Evolutionary conservation across 2,329 filamentous ascomycete species (phyloP).

Genomic region (Exophiala bonariae): DNA sequence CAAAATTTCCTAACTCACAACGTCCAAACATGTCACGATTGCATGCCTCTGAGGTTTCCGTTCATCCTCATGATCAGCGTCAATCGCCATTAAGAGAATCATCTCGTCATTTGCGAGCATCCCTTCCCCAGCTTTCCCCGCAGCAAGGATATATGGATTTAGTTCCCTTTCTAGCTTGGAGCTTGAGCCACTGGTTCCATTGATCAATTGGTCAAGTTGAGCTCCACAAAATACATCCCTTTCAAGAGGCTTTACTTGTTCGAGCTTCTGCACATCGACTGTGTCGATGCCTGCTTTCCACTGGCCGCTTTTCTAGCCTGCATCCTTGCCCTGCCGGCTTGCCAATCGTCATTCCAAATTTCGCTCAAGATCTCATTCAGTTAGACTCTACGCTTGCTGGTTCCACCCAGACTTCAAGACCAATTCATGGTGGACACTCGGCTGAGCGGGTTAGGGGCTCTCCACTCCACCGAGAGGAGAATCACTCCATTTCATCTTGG

Average conservation of each 20-base stretch:
- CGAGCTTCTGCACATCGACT: neutral
- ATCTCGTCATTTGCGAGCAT: slow-evolving; percentile 6
- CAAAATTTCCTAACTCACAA: too few relatives aligned
- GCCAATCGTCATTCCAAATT: slow-evolving; percentile 16
- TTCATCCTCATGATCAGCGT: neutral
- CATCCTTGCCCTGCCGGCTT: slow-evolving; percentile 9
- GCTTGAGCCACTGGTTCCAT: slow-evolving; percentile 11
- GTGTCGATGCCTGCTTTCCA: slow-evolving; percentile 6
- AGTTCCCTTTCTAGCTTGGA: slow-evolving; percentile 16
- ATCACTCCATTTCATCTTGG: slow-evolving; percentile 13
- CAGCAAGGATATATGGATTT: slow-evolving; percentile 8
- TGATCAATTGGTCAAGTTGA: slow-evolving; percentile 11
- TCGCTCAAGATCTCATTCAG: slow-evolving; percentile 2
- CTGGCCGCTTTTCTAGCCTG: slow-evolving; percentile 9
- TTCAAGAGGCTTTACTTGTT: slow-evolving; percentile 17
- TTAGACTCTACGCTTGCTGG: slow-evolving; percentile 1
- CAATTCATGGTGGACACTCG: slow-evolving; percentile 13
- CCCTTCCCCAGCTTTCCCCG: slow-evolving; percentile 25
- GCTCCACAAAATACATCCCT: neutral
- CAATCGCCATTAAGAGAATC: slow-evolving; percentile 3
- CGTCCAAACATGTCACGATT: too few relatives aligned
- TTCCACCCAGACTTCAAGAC: slow-evolving; percentile 6
- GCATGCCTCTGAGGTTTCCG: neutral
- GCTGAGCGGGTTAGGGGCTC: slow-evolving; percentile 24
- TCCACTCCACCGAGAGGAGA: slow-evolving; percentile 28